Base-by-base conservation (phyloP, 139 green algal genomes). In the Chlorella vulgaris region DNA sequence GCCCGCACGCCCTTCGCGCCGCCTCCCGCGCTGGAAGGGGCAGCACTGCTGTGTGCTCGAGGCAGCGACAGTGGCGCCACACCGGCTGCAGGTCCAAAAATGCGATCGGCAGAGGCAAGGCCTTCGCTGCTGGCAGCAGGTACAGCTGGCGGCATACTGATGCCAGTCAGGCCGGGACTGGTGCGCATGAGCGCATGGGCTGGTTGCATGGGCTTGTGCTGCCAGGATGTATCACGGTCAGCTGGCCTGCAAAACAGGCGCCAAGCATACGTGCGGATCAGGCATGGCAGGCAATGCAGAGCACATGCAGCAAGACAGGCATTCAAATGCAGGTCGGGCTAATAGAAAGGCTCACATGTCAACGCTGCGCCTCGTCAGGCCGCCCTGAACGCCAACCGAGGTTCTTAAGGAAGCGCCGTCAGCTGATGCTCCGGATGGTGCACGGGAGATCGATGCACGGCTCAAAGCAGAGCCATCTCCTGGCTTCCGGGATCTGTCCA, bases 141-240 rank as follows among this genome's bases (percentile, higher is more conserved):
- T 0, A 31, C 63, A 13, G 42, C 22, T 36, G 36, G 2, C 65
- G 42, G 42, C 7, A 76, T 38, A 19, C 28, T 62, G n/a, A 42
- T 29, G 18, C 36, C 40, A 29, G 47, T 29, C 47, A 22, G 53
- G 50, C 35, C 40, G 13, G 35, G 24, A 0, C 26, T 36, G 3
- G 42, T 1, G 43, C 40, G 26, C 36, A 39, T 47, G 22, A 15
- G 7, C 35, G 31, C 68, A 51, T 35, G 53, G 13, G 5, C 2
- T 7, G 26, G 4, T 5, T 26, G 28, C 35, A 68, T 42, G 35
- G 73, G 73, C 51, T 68, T 68, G 73, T 79, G 73, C 51, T 79
- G 73, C 73, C 73, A 79, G 0, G 73, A 79, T 22, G 53, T 69
- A 33, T 79, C 73, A 4, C 21, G 55, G 18, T 15, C n/a, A 21